Percentiles rank a stretch among this genome's conserved stretches.
phyloP scores from a whole-genome alignment of 164 flowering plant species.

The Vitis rupestris region DNA sequence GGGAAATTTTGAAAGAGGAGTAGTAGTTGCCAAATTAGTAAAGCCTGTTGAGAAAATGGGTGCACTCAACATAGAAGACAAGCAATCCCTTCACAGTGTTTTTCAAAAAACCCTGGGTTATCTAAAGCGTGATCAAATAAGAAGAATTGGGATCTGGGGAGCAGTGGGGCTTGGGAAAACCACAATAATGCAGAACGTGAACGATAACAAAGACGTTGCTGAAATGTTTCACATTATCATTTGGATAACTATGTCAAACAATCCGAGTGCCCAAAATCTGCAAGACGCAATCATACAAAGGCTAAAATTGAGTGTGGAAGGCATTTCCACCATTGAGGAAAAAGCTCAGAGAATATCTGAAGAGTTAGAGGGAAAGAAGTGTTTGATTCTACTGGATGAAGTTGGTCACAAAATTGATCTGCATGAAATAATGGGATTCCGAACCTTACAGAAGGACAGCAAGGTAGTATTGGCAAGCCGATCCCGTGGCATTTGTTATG shows the following conservation, averaged over 20 bases:
- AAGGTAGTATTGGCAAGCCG: conserved; percentile 18
- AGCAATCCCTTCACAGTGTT: neutral
- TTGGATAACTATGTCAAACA: conserved; percentile 18
- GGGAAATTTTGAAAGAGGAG: too few relatives aligned
- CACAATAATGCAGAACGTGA: conserved; percentile 20
- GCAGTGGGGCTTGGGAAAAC: conserved; percentile 29
- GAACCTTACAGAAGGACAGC: neutral
- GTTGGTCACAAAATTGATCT: conserved; percentile 12
- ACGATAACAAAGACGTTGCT: conserved; percentile 1
- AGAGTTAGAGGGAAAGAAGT: conserved; percentile 14
- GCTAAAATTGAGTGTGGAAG: conserved; percentile 6
- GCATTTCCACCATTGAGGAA: neutral
- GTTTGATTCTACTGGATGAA: conserved; percentile 32
- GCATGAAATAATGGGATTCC: conserved; percentile 15
- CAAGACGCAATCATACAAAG: conserved; percentile 10
- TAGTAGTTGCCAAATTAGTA: neutral
- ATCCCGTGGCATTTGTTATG: neutral
- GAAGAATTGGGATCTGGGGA: conserved; percentile 26
- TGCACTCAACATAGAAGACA: neutral
- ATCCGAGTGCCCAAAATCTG: conserved; percentile 1
- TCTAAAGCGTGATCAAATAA: neutral
- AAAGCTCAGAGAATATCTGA: conserved; percentile 4
- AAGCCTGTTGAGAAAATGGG: neutral
- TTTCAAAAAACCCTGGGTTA: conserved; percentile 8
- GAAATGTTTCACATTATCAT: conserved; percentile 27